phyloP scores from a whole-genome alignment of 2,329 filamentous ascomycete genomes.

The Scedosporium apiospermum region DNA sequence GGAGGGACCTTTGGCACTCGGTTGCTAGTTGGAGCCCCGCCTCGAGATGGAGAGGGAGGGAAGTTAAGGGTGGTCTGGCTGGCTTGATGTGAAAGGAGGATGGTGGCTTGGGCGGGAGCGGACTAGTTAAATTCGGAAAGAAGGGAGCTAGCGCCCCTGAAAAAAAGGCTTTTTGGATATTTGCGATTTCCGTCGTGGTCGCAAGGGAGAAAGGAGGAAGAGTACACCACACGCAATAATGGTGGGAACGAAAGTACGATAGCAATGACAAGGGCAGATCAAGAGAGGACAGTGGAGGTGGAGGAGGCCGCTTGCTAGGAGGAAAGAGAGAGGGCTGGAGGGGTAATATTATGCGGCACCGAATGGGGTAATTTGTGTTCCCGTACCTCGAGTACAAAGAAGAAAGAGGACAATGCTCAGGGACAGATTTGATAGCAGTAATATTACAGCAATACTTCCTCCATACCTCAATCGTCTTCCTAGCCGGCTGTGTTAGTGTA shows the following conservation, averaged over 20 bases:
- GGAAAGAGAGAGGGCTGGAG: background rate
- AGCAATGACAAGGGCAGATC: background rate
- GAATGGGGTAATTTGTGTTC: background rate
- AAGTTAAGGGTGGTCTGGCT: background rate
- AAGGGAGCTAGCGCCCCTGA: background rate
- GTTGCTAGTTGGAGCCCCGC: background rate
- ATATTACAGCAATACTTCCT: no score
- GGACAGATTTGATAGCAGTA: background rate
- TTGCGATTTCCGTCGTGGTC: background rate
- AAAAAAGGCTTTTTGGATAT: background rate
- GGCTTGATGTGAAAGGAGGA: background rate
- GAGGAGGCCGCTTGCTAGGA: background rate
- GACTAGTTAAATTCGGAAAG: conserved; percentile 1
- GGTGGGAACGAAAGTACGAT: background rate
- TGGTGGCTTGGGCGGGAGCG: background rate
- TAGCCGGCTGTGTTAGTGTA: no score
- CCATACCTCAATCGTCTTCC: no score
- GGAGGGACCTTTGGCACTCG: background rate
- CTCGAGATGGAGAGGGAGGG: background rate
- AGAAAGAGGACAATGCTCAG: background rate
- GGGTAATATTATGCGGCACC: conserved; percentile 1
- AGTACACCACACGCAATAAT: background rate
- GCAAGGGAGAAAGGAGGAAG: background rate
- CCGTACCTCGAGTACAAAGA: background rate
- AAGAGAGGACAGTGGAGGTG: background rate